These are phyloP conservation scores for Calonectria henricotiae DNA, from an alignment of 2,329 filamentous ascomycete species.

Conservation along the genomic window DNA sequence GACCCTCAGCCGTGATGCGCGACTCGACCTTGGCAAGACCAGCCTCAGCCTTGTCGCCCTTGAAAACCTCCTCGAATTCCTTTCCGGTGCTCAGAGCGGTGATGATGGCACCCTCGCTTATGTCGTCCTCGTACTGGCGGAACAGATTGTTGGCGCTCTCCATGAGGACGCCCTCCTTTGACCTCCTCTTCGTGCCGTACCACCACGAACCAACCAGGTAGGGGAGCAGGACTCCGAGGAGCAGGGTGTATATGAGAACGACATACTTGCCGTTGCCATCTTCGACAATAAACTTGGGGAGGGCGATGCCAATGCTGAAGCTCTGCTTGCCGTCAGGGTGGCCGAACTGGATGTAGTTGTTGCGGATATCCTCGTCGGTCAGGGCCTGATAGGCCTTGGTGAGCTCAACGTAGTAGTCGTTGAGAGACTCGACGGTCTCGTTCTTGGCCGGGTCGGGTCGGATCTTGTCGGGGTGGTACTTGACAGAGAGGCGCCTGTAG, in stretches of 20 bases:
- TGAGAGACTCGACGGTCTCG: conserved; percentile 88
- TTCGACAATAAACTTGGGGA: conserved; percentile 92
- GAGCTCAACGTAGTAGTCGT: conserved; percentile 92
- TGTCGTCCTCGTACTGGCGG: conserved; percentile 89
- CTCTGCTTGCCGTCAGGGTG: conserved; percentile 99
- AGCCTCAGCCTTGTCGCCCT: conserved; percentile 84
- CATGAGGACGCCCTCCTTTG: conserved; percentile 93
- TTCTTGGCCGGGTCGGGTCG: conserved; percentile 89
- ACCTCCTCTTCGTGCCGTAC: conserved; percentile 95
- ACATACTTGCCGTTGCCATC: conserved; percentile 98
- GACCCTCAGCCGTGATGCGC: conserved; percentile 78
- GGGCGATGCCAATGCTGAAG: conserved; percentile 96
- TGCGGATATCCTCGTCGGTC: conserved; percentile 96
- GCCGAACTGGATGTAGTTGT: conserved; percentile 96
- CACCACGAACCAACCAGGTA: conserved; percentile 98
- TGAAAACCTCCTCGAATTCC: conserved; percentile 85
- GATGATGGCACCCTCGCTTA: conserved; percentile 85
- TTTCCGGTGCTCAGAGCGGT: conserved; percentile 87
- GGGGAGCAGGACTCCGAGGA: conserved; percentile 91
- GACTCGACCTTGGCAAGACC: conserved; percentile 89
- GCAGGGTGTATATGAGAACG: conserved; percentile 87
- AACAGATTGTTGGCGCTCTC: conserved; percentile 96
- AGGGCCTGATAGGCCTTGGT: conserved; percentile 98
- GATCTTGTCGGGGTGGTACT: conserved; percentile 94
- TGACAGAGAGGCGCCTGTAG: conserved; percentile 89